Conservation (phyloP, 192 early-diverging fungal species). For the Coemansia sp. region DNA sequence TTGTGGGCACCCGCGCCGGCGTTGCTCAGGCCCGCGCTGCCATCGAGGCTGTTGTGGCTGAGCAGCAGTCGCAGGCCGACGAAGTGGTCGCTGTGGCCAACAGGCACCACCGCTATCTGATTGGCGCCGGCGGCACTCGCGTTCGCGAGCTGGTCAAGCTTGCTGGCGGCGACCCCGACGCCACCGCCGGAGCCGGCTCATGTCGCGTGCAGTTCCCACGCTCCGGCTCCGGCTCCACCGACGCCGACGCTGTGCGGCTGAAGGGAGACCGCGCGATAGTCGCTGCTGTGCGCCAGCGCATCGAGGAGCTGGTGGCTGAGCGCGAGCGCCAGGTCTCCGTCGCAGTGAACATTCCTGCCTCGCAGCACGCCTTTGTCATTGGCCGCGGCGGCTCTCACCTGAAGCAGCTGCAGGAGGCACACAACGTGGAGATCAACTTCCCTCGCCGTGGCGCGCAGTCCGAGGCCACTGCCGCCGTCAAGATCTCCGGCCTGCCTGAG, state of each 20-base stretch:
- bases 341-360: conserved; percentile 64
- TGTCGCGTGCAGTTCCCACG: conserved; percentile 66
- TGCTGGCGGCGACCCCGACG: conserved; percentile 60
- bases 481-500: conserved; percentile 59
- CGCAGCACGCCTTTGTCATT: conserved; percentile 77
- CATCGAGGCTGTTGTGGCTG: conserved; percentile 60
- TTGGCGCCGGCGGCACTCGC: conserved; percentile 62
- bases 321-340: conserved; percentile 61
- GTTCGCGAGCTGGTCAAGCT: conserved; percentile 63
- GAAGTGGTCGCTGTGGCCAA: conserved; percentile 52
- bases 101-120: conserved; percentile 64
- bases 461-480: conserved; percentile 34
- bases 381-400: conserved; percentile 74
- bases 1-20: conserved; percentile 58
- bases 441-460: conserved; percentile 34
- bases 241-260: conserved; percentile 59
- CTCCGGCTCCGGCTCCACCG: conserved; percentile 9
- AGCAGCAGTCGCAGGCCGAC: conserved; percentile 59
- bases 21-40: conserved; percentile 57
- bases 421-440: conserved; percentile 67
- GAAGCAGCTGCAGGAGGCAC: conserved; percentile 65
- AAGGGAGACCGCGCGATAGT: conserved; percentile 63
- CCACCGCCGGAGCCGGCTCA: conserved; percentile 45
- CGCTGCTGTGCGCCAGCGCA: conserved; percentile 30
- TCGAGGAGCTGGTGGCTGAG: conserved; percentile 56